Evolutionary conservation across 352 stramenopile genomes (phyloP), one percentile per base, ranked within the genome.

Genomic region (Globisporangium solare): DNA sequence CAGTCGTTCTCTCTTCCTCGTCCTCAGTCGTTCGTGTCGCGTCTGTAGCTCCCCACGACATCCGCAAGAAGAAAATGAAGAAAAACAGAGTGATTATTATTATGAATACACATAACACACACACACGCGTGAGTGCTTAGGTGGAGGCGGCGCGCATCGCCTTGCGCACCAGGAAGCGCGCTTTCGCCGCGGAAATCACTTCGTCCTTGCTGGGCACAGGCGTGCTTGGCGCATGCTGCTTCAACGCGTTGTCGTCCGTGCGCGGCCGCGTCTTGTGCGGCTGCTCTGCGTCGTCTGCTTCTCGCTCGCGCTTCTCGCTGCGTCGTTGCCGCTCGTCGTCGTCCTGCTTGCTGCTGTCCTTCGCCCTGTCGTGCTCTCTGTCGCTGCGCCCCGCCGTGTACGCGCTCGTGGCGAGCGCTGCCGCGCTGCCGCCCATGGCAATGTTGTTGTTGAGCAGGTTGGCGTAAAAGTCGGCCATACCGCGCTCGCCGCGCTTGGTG

Each of bases 361-460:
- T 43, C 0, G 2, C 39, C 5, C 10, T 24, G 0, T 45, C 14
- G 1, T 51, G 48, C 4, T 18, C 37, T 14, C 35, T 31, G 1
- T 22, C n/a, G 13, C 20, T 21, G 10, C 15, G n/a, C 0, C 78
- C 72, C 3, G 76, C 70, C 0, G 89, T 96, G 73, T 96, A 97
- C 2, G 83, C 81, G 60, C 87, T 97, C 5, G 69, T 78, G 4
- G 86, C 74, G 47, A 91, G 78, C 22, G 47, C 39, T 8, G 70
- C 56, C 0, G 79, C 76, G 17, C 86, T 76, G 17, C 84, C 84
- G 40, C 89, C 89, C 89, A 97, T 96, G 12, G 86, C 83, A 63
- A 97, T 92, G 64, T 97, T 97, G 67, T 94, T 96, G 46, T 86
- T 96, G 41, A 92, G 71, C 39, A 97, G 61, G 60, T 96, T 97